Evolutionary conservation across 2,329 filamentous ascomycete genomes (phyloP).

Genomic region (Chrysoporthe cubensis): DNA sequence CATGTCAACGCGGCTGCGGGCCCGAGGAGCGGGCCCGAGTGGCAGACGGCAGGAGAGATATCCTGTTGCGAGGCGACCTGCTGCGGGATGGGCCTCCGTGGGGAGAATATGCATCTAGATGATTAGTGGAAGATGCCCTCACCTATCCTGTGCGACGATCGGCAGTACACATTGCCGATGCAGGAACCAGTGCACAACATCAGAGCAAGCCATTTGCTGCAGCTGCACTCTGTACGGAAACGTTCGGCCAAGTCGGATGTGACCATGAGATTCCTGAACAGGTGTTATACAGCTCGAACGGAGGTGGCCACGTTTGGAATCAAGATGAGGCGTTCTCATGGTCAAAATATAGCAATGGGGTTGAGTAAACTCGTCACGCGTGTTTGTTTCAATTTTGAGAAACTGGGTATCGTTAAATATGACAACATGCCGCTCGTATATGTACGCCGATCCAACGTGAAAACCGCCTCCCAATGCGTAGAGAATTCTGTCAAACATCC

Average conservation of each 20-base stretch:
- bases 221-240: neutral
- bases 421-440: neutral
- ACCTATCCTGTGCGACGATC: neutral
- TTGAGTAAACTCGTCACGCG: neutral
- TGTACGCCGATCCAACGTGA: slow-evolving; percentile 1
- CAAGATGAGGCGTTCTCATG: neutral
- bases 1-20: neutral
- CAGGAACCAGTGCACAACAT: neutral
- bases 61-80: too few relatives aligned
- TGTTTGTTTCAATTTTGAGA: slow-evolving; percentile 1
- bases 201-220: neutral
- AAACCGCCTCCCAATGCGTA: neutral
- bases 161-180: neutral
- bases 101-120: too few relatives aligned
- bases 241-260: neutral
- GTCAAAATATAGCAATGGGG: neutral
- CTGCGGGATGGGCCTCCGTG: too few relatives aligned
- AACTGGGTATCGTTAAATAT: slow-evolving; percentile 9
- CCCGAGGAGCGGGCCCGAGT: too few relatives aligned
- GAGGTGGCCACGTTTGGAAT: neutral
- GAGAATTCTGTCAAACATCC: neutral
- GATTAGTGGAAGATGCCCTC: neutral
- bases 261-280: neutral
- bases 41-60: too few relatives aligned
- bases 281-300: too few relatives aligned